phyloP scores from a whole-genome alignment of 805 yeast species.

The Candida easanensis region DNA sequence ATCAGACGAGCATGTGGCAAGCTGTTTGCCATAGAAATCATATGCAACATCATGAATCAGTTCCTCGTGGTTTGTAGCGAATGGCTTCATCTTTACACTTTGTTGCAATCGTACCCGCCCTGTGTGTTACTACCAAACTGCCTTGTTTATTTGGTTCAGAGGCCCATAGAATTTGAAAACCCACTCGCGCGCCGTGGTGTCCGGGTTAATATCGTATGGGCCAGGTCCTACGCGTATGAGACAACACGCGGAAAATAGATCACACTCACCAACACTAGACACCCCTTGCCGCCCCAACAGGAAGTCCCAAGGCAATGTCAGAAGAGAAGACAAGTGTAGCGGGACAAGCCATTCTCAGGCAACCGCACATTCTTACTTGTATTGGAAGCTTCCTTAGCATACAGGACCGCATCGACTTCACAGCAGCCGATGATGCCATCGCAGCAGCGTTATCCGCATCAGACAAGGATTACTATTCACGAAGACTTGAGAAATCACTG shows the following conservation, averaged over 20 bases:
- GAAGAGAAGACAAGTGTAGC: neutral
- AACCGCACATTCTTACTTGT: constrained; percentile 7
- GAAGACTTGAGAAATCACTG: constrained; percentile 12
- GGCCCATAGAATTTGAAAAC: neutral
- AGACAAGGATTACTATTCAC: constrained; percentile 15
- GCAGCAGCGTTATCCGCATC: constrained; percentile 5
- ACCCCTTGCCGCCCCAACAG: neutral
- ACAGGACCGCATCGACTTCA: constrained; percentile 21
- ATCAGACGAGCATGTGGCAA: constrained; percentile 95
- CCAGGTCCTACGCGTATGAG: no score
- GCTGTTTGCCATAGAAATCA: constrained; percentile 87
- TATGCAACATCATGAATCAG: constrained; percentile 86
- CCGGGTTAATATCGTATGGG: neutral
- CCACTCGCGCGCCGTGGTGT: neutral
- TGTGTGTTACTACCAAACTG: no score
- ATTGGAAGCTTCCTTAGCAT: constrained; percentile 18
- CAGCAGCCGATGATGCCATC: constrained; percentile 7
- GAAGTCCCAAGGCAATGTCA: no score
- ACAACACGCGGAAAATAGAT: no score
- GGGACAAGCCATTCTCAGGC: neutral
- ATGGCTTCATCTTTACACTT: constrained; percentile 51
- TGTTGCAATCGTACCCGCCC: no score
- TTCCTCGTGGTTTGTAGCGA: constrained; percentile 90
- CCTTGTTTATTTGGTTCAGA: neutral
- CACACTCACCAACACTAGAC: no score